Evolutionary conservation across 495 filamentous ascomycete species (phyloP).

Genomic region (Pyrenopolyporus hunteri): DNA sequence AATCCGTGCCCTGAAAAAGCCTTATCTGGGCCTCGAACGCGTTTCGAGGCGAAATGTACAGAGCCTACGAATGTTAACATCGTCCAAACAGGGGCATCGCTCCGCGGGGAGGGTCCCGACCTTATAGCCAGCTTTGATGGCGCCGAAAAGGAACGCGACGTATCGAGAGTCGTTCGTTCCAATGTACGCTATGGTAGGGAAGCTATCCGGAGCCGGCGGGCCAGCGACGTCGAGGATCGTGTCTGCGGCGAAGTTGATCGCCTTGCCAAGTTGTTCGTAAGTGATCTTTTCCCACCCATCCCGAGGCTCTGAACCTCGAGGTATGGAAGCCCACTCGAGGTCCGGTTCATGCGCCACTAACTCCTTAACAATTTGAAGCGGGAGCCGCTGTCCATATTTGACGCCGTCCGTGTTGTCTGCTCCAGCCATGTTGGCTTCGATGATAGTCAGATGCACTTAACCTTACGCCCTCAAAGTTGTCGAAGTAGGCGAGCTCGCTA

Average conservation of each 20-base stretch:
- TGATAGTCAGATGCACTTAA: neutral
- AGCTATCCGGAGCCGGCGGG: conserved; percentile 17
- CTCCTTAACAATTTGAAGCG: conserved; percentile 55
- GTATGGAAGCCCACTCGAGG: conserved; percentile 47
- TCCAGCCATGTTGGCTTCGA: conserved; percentile 5
- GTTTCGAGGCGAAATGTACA: conserved; percentile 45
- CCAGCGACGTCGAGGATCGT: conserved; percentile 52
- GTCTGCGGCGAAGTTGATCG: conserved; percentile 55
- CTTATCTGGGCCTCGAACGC: conserved; percentile 23
- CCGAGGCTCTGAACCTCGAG: conserved; percentile 19
- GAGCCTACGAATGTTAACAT: conserved; percentile 34
- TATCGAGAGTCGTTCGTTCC: conserved; percentile 55
- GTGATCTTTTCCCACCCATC: conserved; percentile 58
- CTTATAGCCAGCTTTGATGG: conserved; percentile 45
- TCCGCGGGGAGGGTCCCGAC: neutral
- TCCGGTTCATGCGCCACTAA: conserved; percentile 47
- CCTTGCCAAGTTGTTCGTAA: conserved; percentile 52
- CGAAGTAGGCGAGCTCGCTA: neutral
- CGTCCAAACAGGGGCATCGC: neutral
- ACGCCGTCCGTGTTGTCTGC: neutral
- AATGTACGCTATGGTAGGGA: conserved; percentile 51
- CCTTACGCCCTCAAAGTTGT: conserved; percentile 1
- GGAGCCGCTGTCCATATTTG: conserved; percentile 39
- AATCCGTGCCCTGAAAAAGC: conserved; percentile 33
- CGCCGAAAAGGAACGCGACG: conserved; percentile 46